These are phyloP conservation scores for Mesotaenium endlicherianum DNA, from an alignment of 139 green algal genomes.

Conservation along the genomic window DNA sequence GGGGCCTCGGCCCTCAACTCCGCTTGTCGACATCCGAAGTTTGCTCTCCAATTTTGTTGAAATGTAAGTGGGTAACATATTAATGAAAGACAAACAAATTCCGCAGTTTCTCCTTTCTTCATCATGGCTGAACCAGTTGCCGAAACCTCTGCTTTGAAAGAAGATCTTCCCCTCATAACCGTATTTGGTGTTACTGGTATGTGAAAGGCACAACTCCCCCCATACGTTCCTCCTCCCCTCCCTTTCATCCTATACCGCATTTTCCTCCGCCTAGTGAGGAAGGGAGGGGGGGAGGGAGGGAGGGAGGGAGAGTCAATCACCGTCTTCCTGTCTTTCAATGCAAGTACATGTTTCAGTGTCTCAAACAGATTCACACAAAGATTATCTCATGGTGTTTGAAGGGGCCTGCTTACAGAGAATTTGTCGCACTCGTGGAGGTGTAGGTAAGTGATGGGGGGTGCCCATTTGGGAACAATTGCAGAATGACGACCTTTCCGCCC, in stretches of 20 bases:
- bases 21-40: not conserved
- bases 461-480: not conserved
- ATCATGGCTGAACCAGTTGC: not conserved
- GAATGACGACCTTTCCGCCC: not conserved
- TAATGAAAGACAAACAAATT: not conserved
- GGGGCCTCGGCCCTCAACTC: not conserved
- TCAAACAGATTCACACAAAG: not conserved
- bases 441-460: conserved; percentile 77
- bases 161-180: not conserved
- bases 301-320: no score
- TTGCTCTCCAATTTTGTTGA: not conserved
- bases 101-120: not conserved
- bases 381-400: no score
- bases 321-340: not conserved
- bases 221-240: not conserved
- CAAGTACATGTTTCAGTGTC: not conserved
- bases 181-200: not conserved
- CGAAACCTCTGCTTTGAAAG: not conserved
- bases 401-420: conserved; percentile 61
- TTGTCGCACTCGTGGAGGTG: conserved; percentile 74
- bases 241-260: not conserved
- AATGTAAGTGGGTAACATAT: not conserved
- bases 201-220: not conserved
- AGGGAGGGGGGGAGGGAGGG: not conserved
- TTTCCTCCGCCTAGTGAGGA: not conserved